These are phyloP conservation scores for Neofusicoccum sp. DNA, from an alignment of 2,329 filamentous ascomycete species.

Conservation along the genomic window DNA sequence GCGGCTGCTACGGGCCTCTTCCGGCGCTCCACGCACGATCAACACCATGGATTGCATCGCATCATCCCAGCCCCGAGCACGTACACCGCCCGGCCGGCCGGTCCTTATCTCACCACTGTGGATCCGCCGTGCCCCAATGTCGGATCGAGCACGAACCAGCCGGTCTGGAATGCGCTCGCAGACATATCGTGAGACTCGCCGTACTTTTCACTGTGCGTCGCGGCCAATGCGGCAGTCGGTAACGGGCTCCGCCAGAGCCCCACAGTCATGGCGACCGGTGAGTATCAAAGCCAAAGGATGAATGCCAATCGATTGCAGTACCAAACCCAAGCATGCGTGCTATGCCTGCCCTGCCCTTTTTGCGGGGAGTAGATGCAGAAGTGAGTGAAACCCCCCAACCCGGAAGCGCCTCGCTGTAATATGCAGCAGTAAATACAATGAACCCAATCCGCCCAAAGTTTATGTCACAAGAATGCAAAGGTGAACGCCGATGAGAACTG, in stretches of 20 bases:
- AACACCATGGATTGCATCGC: conserved; percentile 18
- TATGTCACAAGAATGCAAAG: conserved; percentile 19
- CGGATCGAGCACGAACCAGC: conserved; percentile 1
- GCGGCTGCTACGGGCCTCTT: not conserved
- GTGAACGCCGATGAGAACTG: conserved; percentile 6
- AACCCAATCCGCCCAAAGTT: conserved; percentile 1
- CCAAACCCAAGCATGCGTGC: conserved; percentile 11
- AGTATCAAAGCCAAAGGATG: not conserved
- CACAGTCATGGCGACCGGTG: not conserved
- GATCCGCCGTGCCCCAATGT: not conserved
- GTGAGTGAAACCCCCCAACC: conserved; percentile 15
- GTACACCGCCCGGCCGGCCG: conserved; percentile 3
- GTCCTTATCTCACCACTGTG: conserved; percentile 16
- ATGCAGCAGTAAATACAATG: conserved; percentile 5
- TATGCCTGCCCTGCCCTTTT: conserved; percentile 16
- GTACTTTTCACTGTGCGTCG: not conserved
- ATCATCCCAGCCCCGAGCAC: conserved; percentile 9
- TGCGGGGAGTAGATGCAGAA: not conserved
- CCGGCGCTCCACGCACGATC: conserved; percentile 11
- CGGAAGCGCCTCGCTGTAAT: conserved; percentile 18
- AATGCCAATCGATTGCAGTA: not conserved
- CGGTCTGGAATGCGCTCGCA: not conserved
- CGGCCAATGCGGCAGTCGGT: not conserved
- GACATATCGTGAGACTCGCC: not conserved
- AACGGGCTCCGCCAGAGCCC: not conserved